These are phyloP conservation scores for Lunularia cruciata DNA, from an alignment of 225 moss, liverwort and hornwort genomes.

Conservation along the genomic window DNA sequence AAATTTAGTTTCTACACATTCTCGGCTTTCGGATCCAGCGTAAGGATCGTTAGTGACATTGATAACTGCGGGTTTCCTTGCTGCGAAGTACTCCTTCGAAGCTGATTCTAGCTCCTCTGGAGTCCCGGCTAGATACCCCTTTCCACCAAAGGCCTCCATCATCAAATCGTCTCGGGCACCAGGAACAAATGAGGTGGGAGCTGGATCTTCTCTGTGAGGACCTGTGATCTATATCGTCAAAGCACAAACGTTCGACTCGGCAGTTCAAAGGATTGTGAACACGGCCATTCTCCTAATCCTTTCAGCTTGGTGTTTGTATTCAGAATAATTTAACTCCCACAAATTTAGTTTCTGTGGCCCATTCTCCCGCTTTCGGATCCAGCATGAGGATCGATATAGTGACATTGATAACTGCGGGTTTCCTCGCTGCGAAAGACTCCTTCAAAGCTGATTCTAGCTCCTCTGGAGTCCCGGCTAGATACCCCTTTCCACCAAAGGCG, in stretches of 20 bases:
- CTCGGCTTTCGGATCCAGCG: conserved; percentile 98
- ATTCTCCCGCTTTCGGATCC: conserved; percentile 98
- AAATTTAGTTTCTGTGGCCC: conserved; percentile 92
- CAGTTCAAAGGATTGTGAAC: too few relatives aligned
- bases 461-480: conserved; percentile 66
- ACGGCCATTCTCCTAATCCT: too few relatives aligned
- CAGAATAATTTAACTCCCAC: too few relatives aligned
- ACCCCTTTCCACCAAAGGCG: conserved; percentile 89
- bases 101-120: conserved; percentile 77
- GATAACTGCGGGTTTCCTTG: conserved; percentile 81
- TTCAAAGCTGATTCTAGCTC: conserved; percentile 64
- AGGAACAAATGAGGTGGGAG: conserved; percentile 97
- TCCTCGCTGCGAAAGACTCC: conserved; percentile 65
- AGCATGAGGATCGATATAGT: conserved; percentile 87
- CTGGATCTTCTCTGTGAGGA: conserved; percentile 81
- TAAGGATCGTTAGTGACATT: conserved; percentile 90
- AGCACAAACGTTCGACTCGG: too few relatives aligned
- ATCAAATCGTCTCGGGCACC: conserved; percentile 92
- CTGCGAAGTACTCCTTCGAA: conserved; percentile 69
- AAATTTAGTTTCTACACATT: conserved; percentile 91
- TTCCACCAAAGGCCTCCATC: conserved; percentile 95
- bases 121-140: conserved; percentile 75
- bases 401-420: conserved; percentile 83
- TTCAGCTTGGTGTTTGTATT: too few relatives aligned
- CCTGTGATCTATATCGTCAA: too few relatives aligned